phyloP scores from a whole-genome alignment of 148 eudicot genomes.

The Rheum nobile region DNA sequence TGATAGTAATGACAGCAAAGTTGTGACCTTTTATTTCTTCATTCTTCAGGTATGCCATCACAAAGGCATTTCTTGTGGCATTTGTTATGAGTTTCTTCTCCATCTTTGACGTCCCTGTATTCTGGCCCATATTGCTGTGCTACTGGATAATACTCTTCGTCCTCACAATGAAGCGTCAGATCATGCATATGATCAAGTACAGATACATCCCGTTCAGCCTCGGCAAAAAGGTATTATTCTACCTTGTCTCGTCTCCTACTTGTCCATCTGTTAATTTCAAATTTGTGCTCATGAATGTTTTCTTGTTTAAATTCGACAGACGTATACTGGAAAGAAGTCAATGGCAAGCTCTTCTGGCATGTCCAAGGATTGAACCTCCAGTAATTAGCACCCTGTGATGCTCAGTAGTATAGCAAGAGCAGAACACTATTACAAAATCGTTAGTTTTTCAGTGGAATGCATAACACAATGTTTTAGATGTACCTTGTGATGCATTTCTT shows the following conservation, averaged over 20 bases:
- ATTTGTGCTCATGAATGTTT: background rate
- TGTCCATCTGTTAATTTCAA: background rate
- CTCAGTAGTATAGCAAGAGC: background rate
- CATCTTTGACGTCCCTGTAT: constrained; percentile 64
- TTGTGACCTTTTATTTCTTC: background rate
- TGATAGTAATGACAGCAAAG: too few species aligned
- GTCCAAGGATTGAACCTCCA: constrained; percentile 3
- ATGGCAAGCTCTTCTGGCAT: constrained; percentile 2
- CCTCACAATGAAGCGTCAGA: constrained; percentile 52
- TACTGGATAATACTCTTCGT: constrained; percentile 56
- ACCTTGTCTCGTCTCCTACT: background rate
- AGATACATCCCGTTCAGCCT: constrained; percentile 51
- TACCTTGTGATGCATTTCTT: background rate
- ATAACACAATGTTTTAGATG: background rate
- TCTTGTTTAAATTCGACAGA: background rate
- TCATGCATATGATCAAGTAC: constrained; percentile 57
- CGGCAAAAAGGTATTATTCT: constrained; percentile 30
- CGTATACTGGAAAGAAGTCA: constrained; percentile 4
- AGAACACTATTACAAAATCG: background rate
- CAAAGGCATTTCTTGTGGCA: constrained; percentile 59
- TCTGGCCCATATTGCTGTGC: constrained; percentile 69
- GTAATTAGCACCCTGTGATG: background rate
- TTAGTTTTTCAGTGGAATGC: background rate
- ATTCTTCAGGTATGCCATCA: constrained; percentile 41
- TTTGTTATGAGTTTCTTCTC: constrained; percentile 53